Evolutionary conservation across 108 stramenopile species (phyloP).

Genomic region (Pseudonitzschia multiseries): DNA sequence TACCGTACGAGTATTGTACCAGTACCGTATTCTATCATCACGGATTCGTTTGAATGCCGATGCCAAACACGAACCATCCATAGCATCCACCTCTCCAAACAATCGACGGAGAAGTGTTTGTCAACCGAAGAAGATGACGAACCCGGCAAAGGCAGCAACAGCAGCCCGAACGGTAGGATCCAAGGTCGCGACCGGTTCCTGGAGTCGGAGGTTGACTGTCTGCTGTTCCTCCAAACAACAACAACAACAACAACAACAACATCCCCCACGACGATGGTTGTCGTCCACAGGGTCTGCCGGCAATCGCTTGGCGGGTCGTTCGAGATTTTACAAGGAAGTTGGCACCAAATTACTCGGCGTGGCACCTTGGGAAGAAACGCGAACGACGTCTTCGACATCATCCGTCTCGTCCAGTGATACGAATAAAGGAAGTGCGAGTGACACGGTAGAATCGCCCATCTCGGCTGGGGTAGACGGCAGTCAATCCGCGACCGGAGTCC

Average conservation of each 20-base stretch:
- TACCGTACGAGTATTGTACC: no score
- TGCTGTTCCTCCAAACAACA: neutral
- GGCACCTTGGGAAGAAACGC: conserved; percentile 47
- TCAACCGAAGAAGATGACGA: no score
- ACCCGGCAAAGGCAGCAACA: neutral
- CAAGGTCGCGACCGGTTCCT: neutral
- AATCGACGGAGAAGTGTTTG: no score
- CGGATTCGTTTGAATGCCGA: no score
- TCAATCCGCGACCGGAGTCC: conserved; percentile 72
- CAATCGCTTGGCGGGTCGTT: conserved; percentile 34
- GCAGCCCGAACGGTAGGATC: neutral
- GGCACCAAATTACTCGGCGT: conserved; percentile 37
- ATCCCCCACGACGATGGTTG: no score
- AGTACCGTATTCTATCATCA: no score
- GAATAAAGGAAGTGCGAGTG: conserved; percentile 7
- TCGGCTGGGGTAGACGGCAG: conserved; percentile 87
- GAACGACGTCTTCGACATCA: no score
- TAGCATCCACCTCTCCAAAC: no score
- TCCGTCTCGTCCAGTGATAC: no score
- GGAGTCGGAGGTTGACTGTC: neutral
- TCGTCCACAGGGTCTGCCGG: neutral
- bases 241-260: neutral
- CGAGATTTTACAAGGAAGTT: conserved; percentile 79
- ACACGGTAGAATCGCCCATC: conserved; percentile 62
- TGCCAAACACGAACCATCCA: no score